Conservation (phyloP, 768 basidiomycete genomes). For the Pleurotus sapidus region DNA sequence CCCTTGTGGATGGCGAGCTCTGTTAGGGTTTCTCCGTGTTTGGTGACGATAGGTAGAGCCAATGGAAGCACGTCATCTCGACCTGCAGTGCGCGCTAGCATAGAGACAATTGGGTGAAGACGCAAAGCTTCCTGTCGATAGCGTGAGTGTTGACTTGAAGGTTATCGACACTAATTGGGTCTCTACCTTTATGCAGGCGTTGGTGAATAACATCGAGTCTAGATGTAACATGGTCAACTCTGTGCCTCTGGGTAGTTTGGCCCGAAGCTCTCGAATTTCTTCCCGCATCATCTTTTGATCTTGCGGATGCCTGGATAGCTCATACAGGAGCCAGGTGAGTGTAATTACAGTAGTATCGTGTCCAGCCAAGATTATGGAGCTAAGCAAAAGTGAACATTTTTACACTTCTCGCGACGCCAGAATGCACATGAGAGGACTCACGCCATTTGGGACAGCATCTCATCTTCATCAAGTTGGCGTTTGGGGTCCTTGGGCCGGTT, state of each 20-base stretch:
- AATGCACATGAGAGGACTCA: constrained; percentile 1
- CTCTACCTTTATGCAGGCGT: constrained; percentile 1
- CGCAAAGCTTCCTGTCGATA: constrained; percentile 24
- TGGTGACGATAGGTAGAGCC: constrained; percentile 29
- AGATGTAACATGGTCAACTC: neutral
- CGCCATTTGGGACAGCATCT: constrained; percentile 23
- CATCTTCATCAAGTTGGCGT: constrained; percentile 17
- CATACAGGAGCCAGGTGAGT: constrained; percentile 42
- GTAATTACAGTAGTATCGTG: constrained; percentile 41
- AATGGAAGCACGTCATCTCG: constrained; percentile 43
- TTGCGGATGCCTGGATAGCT: constrained; percentile 40
- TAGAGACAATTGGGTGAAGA: constrained; percentile 25
- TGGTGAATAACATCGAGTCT: neutral
- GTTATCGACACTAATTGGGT: neutral
- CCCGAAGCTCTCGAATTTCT: constrained; percentile 31
- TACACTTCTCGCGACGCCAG: too few species aligned
- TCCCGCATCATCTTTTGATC: constrained; percentile 43
- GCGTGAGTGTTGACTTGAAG: neutral
- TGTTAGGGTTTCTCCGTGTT: constrained; percentile 25
- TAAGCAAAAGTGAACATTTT: neutral
- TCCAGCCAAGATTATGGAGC: constrained; percentile 17
- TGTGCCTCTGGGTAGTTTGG: neutral
- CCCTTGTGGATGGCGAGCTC: constrained; percentile 33
- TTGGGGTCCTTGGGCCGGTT: constrained; percentile 12
- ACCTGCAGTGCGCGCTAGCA: constrained; percentile 14